Conservation (phyloP, 2,329 filamentous ascomycete genomes). For the Fusarium ramigenum region DNA sequence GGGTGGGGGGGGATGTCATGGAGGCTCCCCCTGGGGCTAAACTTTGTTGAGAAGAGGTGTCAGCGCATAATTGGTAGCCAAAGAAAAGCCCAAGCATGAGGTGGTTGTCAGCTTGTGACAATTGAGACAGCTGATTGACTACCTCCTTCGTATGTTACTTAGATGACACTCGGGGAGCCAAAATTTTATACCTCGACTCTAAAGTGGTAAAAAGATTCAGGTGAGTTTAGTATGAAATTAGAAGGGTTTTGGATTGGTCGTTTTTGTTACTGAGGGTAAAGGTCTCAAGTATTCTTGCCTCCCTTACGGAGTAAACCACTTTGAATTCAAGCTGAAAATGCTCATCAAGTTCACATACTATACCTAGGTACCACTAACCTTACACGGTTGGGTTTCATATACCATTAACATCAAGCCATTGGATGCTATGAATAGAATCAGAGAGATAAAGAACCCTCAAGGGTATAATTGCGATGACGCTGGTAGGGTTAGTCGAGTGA, state of each 20-base stretch:
- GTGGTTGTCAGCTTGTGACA: constrained; percentile 8
- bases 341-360: neutral
- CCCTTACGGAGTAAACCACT: neutral
- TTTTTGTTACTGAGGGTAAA: neutral
- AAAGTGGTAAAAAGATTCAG: neutral
- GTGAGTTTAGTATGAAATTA: neutral
- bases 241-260: neutral
- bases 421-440: neutral
- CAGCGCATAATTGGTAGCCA: neutral
- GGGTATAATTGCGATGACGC: neutral
- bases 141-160: too few species aligned
- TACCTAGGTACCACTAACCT: neutral
- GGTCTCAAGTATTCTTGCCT: neutral
- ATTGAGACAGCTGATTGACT: neutral
- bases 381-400: neutral
- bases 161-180: neutral
- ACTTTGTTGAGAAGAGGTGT: neutral
- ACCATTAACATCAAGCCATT: neutral
- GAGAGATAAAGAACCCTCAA: neutral
- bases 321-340: neutral
- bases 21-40: constrained; percentile 7
- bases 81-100: neutral
- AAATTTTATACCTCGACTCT: neutral
- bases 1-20: neutral
- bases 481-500: neutral